Base-by-base conservation (phyloP, 495 filamentous ascomycete species). In the Trichoderma virens region DNA sequence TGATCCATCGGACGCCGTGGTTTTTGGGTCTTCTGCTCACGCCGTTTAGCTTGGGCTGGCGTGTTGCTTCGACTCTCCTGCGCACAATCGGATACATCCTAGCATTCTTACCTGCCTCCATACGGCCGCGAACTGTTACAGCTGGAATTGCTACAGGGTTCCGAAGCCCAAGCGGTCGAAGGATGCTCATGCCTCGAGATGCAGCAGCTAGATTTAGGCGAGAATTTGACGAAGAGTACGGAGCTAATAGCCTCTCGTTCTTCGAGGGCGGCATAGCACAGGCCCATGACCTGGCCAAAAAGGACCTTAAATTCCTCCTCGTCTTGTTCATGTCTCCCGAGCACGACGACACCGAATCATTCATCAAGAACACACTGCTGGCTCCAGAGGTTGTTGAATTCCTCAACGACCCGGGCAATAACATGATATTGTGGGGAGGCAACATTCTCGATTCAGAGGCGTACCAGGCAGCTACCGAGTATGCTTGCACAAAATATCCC, bases 171-270 rank as follows among this genome's bases (percentile, higher is more conserved):
- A 86, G 78, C 62, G 88, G 89, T 4, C 85, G 93, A 45, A 81
- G 89, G 68, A 79, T 89, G 9, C 75, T 96, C 20, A 87, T 86
- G 65, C 91, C 94, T 2, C 84, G 90, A 39, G 94, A 98, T 70
- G 93, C 92, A 0, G 92, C 93, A 0, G 87, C 90, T 38, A 80
- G 94, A 47, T 94, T 98, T 71, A 88, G 89, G 67, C 85, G 92
- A 3, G 90, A 97, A 64, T 97, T 98, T 68, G 91, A 96, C 71
- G 94, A 98, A 70, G 90, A 95, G 67, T 94, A 96, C 73, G 91
- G 90, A 3, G 74, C 76, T 11, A 80, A 89, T 66, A 74, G 76
- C 18, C 74, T 98, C 14, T 82, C 84, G 0, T 96, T 93, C 73
- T 83, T 88, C 66, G 92, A 96, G 66, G 88, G 86, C 45, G 91